Evolutionary conservation across 2,329 filamentous ascomycete genomes (phyloP), one percentile per base, ranked within the genome.

Genomic region (Teratosphaeriaceae sp.): DNA sequence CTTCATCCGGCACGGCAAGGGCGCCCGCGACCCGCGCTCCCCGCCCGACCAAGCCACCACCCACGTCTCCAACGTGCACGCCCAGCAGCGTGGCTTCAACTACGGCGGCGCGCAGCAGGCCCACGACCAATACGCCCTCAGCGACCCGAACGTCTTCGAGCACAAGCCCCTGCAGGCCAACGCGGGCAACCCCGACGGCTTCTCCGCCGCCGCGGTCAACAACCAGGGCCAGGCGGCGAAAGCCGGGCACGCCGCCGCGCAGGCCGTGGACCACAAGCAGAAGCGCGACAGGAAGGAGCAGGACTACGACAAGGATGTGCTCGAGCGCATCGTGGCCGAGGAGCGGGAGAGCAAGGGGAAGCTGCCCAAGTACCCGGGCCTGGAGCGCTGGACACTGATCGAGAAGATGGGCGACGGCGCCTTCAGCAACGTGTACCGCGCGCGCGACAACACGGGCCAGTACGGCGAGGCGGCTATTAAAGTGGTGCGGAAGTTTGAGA

Each of bases 391-490:
- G 83, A 79, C 84, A 42, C 72, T 96, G 24, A 46, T 92, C 40
- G 89, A 95, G 69, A 97, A 97, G 76, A 98, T 98, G 90, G 92
- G 92, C 52, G 92, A 97, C 56, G 92, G 92, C 48, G 92, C 92
- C 47, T 98, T 98, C 75, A 97, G 90, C 73, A 97, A 97, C 60
- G 92, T 98, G 52, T 98, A 97, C 67, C 82, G 87, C 29, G 92
- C 92, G 27, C 78, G 76, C 54, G 92, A 98, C 64, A 74, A 67
- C 35, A 75, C 80, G 5, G 84, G 85, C 30, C 73, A 82, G 49
- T 77, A 78, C 50, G 80, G 79, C 53, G 84, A 97, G 63, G 88
- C 92, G 24, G 92, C 90, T 56, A 97, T 98, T 75, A 98, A 98
- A 68, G 92, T 98, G 40, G 92, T 98, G 51, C 85, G 92, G 61